phyloP scores from a whole-genome alignment of 2,329 filamentous ascomycete species.

The Ophiostoma tasmaniense region DNA sequence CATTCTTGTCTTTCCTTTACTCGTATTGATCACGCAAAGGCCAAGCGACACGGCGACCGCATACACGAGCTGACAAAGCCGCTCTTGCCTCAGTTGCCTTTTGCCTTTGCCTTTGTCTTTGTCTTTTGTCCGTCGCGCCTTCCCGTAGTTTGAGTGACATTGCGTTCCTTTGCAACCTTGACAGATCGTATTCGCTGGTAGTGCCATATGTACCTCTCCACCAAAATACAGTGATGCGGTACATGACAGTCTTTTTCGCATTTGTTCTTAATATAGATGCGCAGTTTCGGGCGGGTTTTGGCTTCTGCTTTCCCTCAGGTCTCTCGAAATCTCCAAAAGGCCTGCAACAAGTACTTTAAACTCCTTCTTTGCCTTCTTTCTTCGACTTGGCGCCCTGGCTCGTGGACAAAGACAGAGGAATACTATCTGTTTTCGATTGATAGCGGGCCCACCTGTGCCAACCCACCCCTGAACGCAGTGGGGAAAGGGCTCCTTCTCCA shows the following conservation, averaged over 20 bases:
- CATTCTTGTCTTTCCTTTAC: neutral
- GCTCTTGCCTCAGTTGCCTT: neutral
- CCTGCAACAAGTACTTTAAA: neutral
- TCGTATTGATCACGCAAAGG: neutral
- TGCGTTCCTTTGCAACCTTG: neutral
- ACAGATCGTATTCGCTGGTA: neutral
- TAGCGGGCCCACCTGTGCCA: neutral
- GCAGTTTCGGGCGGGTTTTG: slow-evolving; percentile 2
- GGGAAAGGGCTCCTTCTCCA: slow-evolving; percentile 1
- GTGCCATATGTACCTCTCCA: neutral
- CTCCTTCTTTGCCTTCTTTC: neutral
- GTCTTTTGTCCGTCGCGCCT: neutral
- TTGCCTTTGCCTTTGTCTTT: neutral
- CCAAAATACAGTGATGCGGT: neutral
- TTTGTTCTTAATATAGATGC: neutral
- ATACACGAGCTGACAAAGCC: neutral
- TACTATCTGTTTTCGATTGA: neutral
- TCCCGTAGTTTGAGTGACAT: neutral
- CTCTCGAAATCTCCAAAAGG: neutral
- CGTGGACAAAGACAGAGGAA: neutral
- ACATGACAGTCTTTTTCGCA: neutral
- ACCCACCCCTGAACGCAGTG: slow-evolving; percentile 3
- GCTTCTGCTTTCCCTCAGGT: neutral
- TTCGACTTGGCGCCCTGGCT: neutral
- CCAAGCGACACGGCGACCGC: neutral